phyloP scores from a whole-genome alignment of 306 rosid genomes.

The Lathyrus tuberosus region DNA sequence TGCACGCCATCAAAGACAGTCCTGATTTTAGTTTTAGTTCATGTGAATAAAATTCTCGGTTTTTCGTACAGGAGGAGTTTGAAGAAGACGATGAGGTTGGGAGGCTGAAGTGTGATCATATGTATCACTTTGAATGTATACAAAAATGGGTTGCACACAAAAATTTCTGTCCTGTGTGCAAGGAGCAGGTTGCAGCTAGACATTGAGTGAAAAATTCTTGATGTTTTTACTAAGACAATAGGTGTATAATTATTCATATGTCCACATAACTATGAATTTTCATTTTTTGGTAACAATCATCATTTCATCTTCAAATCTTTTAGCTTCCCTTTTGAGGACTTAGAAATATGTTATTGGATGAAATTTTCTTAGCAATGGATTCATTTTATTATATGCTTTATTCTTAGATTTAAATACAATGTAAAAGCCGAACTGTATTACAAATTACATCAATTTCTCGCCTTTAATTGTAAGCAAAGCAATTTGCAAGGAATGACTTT shows the following conservation, averaged over 20 bases:
- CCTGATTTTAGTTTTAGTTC: too few species aligned
- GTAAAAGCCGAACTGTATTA: too few species aligned
- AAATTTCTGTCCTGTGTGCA: constrained; percentile 88
- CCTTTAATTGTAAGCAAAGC: background rate
- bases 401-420: too few species aligned
- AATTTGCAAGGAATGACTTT: too few species aligned
- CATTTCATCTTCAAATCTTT: constrained; percentile 40
- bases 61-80: constrained; percentile 57
- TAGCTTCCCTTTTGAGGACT: constrained; percentile 25
- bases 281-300: constrained; percentile 36
- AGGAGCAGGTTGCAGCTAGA: constrained; percentile 65
- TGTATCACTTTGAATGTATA: constrained; percentile 75
- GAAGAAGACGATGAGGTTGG: constrained; percentile 82
- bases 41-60: too few species aligned
- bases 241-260: constrained; percentile 66
- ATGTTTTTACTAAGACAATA: constrained; percentile 8
- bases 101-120: constrained; percentile 77
- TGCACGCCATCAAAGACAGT: too few species aligned
- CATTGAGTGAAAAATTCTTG: constrained; percentile 37
- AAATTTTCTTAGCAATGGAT: constrained; percentile 4
- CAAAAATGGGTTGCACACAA: constrained; percentile 83
- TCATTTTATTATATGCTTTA: background rate
- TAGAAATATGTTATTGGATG: constrained; percentile 28
- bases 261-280: constrained; percentile 49
- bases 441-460: too few species aligned